phyloP scores from a whole-genome alignment of 208 protist species.

The Wallacemonas sp. region DNA sequence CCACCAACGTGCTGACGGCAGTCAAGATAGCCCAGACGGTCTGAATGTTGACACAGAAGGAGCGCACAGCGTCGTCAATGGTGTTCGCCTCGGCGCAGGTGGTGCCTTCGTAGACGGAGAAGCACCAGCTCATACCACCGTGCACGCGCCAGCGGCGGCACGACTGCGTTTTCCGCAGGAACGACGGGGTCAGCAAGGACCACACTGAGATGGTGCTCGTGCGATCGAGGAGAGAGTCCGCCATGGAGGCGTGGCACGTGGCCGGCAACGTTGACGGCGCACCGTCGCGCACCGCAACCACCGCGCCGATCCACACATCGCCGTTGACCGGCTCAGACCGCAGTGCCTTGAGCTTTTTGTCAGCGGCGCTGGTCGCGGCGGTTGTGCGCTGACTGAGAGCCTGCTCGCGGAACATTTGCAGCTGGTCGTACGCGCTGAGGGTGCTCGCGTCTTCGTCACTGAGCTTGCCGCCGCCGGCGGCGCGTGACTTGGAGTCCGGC shows the following conservation, averaged over 20 bases:
- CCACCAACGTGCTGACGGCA: not conserved
- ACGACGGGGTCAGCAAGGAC: slow-evolving; percentile 6
- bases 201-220: not conserved
- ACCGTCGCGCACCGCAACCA: not conserved
- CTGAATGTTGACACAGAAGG: slow-evolving; percentile 10
- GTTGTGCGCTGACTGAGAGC: not conserved
- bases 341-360: not conserved
- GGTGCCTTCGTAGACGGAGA: slow-evolving; percentile 10
- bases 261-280: not conserved
- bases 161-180: not conserved
- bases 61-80: slow-evolving; percentile 3
- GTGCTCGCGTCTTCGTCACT: not conserved
- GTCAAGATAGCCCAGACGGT: slow-evolving; percentile 7
- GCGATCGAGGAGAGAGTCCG: not conserved
- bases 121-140: slow-evolving; percentile 14
- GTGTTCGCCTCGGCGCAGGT: slow-evolving; percentile 3
- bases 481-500: not conserved
- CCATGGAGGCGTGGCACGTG: slow-evolving; percentile 9
- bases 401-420: slow-evolving; percentile 7
- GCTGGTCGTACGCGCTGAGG: slow-evolving; percentile 6
- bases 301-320: slow-evolving; percentile 1
- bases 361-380: not conserved
- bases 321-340: not conserved
- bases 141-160: slow-evolving; percentile 9
- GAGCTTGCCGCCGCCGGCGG: not conserved